phyloP scores from a whole-genome alignment of 2,329 filamentous ascomycete genomes.

The Fusarium gaditjirri region DNA sequence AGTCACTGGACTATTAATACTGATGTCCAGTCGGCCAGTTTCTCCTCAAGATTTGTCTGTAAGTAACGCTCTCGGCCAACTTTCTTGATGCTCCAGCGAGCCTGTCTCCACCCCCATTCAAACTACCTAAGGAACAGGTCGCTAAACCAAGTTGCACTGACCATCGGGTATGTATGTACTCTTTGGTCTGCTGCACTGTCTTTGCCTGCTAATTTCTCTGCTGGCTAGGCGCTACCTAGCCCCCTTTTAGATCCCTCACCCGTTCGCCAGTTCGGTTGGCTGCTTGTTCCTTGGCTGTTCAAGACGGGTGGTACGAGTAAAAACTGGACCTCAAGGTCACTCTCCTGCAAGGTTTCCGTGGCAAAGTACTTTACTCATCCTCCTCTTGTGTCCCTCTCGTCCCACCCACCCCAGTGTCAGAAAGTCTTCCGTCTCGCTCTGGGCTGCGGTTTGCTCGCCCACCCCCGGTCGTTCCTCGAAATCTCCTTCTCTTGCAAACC shows the following conservation, averaged over 20 bases:
- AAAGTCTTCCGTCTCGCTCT: conserved; percentile 9
- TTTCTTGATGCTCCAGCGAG: not conserved
- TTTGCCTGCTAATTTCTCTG: conserved; percentile 40
- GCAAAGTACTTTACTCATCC: conserved; percentile 1
- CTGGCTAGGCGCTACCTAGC: no score
- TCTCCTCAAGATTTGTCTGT: not conserved
- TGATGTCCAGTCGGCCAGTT: not conserved
- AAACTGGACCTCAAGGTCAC: conserved; percentile 7
- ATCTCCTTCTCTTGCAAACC: conserved; percentile 38
- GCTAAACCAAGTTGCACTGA: conserved; percentile 10
- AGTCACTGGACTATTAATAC: not conserved
- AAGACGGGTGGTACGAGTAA: conserved; percentile 31
- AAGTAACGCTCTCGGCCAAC: not conserved
- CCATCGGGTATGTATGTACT: not conserved
- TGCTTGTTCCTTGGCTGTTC: conserved; percentile 22
- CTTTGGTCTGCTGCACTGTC: conserved; percentile 20
- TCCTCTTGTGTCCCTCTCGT: conserved; percentile 2
- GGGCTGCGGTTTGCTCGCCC: conserved; percentile 1
- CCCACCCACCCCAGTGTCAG: conserved; percentile 16
- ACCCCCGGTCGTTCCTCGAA: conserved; percentile 35
- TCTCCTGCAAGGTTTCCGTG: not conserved
- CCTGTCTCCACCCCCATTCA: not conserved
- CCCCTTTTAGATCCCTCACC: conserved; percentile 34
- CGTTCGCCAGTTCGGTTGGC: conserved; percentile 28
- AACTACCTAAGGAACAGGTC: not conserved